Evolutionary conservation across 306 rosid genomes (phyloP).

Genomic region (Macrotyloma uniflorum): DNA sequence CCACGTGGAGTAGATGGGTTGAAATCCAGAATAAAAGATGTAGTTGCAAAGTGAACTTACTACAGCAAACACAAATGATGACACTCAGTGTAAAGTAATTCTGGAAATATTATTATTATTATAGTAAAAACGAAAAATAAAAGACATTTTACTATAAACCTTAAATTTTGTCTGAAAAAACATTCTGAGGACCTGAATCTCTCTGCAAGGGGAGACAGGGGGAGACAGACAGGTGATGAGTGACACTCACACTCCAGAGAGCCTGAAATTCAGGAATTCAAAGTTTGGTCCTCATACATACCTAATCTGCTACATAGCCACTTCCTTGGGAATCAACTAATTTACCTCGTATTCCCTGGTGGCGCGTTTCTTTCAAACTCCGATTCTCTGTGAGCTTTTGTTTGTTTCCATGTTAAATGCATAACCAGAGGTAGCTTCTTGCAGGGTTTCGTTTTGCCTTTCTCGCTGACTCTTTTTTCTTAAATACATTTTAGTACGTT

Average conservation of each 20-base stretch:
- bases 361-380: conserved; percentile 3
- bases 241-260: not conserved
- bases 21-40: too few relatives aligned
- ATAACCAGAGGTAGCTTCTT: not conserved
- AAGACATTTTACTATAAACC: not conserved
- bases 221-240: not conserved
- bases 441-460: not conserved
- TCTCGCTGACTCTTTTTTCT: not conserved
- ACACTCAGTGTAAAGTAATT: too few relatives aligned
- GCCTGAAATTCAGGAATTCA: not conserved
- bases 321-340: too few relatives aligned
- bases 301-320: not conserved
- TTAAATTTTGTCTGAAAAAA: not conserved
- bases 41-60: too few relatives aligned
- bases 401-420: not conserved
- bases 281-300: not conserved
- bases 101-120: too few relatives aligned
- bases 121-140: too few relatives aligned
- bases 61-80: too few relatives aligned
- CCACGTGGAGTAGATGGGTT: too few relatives aligned
- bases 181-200: not conserved
- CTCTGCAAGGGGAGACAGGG: not conserved
- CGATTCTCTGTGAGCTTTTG: not conserved
- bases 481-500: not conserved
- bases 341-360: not conserved